Base-by-base conservation (phyloP, 768 basidiomycete species). In the Sporobolomyces phaffii region DNA sequence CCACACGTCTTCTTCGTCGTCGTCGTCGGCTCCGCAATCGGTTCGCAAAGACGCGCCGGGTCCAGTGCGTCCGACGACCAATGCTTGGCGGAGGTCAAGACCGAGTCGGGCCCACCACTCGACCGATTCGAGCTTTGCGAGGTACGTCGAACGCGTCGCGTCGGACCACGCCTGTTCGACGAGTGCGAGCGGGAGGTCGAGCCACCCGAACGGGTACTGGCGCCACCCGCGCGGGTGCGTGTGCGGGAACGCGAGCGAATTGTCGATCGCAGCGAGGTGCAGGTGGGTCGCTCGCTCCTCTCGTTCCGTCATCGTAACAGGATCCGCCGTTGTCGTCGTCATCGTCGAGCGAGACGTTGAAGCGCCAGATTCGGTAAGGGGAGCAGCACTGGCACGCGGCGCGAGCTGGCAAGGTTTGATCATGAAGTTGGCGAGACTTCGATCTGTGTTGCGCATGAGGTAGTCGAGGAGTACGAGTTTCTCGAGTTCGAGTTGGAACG, bases 251-350 rank as follows among this genome's bases (percentile, higher is more conserved):
- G 89, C 89, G 41, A 94, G 83, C 0, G 89, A 91, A 77, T 93
- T 93, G 75, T 93, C 91, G 68, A 94, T 94, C 14, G 91, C 91
- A 33, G 91, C 90, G 62, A 92, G 88, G 75, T 91, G 90, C 47
- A 92, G 85, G 75, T 92, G 90, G 90, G 88, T 66, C 81, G 6
- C n/a, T 56, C 41, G 36, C n/a, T n/a, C n/a, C n/a, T n/a, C n/a
- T n/a, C n/a, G 18, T 34, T 7, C 17, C 29, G 18, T 20, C 28
- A 11, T 14, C 9, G 53, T n/a, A 34, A 40, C 17, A 34, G 44
- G 29, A 18, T 41, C 15, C 8, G 51, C 20, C 14, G 48, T 14
- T n/a, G 48, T 6, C 10, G 53, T 0, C 3, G 41, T 29, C n/a
- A 43, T 18, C 18, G 48, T 36, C 48, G 47, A 70, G 28, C 1